Percentiles rank a stretch among this genome's conserved stretches.
Conservation (phyloP, 176 grass and related monocot genomes). For the Typha latifolia region DNA sequence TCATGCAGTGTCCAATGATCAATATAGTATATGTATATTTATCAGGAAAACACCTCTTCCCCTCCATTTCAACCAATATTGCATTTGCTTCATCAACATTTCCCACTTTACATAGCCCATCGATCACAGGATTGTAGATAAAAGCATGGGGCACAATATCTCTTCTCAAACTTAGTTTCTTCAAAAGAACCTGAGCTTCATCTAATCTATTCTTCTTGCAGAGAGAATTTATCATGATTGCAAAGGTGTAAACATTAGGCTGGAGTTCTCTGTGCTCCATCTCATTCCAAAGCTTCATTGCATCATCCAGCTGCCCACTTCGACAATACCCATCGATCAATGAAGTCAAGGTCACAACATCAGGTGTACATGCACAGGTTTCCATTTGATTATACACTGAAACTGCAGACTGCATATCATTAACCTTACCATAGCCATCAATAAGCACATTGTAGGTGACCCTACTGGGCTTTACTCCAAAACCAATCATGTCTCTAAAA, state of each 20-base stretch:
- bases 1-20: conserved; percentile 91
- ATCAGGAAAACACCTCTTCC: conserved; percentile 57
- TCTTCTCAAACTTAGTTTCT: conserved; percentile 37
- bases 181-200: conserved; percentile 50
- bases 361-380: conserved; percentile 37
- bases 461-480: conserved; percentile 40
- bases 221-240: conserved; percentile 60
- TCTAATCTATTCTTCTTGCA: conserved; percentile 68
- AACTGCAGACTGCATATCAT: conserved; percentile 42
- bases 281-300: conserved; percentile 62
- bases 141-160: conserved; percentile 68
- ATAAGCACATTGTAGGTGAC: conserved; percentile 93
- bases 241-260: conserved; percentile 74
- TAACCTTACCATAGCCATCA: conserved; percentile 74
- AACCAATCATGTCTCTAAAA: conserved; percentile 61
- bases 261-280: conserved; percentile 44
- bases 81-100: conserved; percentile 67
- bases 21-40: conserved; percentile 95
- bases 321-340: conserved; percentile 90
- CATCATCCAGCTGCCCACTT: conserved; percentile 53
- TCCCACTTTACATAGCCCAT: conserved; percentile 71
- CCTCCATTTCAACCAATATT: conserved; percentile 49
- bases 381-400: conserved; percentile 68
- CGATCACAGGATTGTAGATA: conserved; percentile 76
- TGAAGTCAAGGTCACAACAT: conserved; percentile 90